Base-by-base conservation (phyloP, 208 protist species). In the Strigomonas galati region DNA sequence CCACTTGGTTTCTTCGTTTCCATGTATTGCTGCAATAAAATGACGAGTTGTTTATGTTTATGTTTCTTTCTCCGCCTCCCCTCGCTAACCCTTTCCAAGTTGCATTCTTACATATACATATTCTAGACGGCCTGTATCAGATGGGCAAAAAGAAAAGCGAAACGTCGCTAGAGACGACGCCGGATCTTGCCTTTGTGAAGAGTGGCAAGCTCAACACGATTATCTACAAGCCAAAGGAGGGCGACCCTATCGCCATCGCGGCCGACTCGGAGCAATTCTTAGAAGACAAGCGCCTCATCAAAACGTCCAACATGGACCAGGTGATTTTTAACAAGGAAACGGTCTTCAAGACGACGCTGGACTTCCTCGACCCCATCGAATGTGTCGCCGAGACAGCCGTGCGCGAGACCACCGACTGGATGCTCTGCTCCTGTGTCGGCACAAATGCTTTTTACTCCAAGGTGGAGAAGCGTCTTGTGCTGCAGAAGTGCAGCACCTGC, bases 391-490 rank as follows among this genome's bases (percentile, higher is more conserved):
- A 87, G 49, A 93, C 79, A 1, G 87, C 87, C 17, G 87, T 93
- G 67, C 87, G 87, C 21, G 87, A 93, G 66, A 84, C 66, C 2
- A 93, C 87, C 3, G 87, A 93, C 53, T 93, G 87, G 84, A 74
- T 90, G 58, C 68, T 93, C 30, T 86, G 82, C 65, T 79, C 69
- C 37, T 90, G 87, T 56, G 62, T 67, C 12, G 87, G 80, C n/a
- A 67, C 63, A 1, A 76, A 81, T 27, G 74, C 83, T n/a, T 89
- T 85, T 65, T 93, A 90, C 68, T 83, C 79, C 9, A 84, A 81
- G 40, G 76, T 88, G 30, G 87, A 93, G 55, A 71, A 90, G 69
- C 72, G 87, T 4, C 67, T 93, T 12, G 79, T 93, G 24, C 62
- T 93, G 61, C 81, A 88, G 67, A 67, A 86, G 48, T 93, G 84